Evolutionary conservation across 2,329 filamentous ascomycete genomes (phyloP), one percentile per base, ranked within the genome.

Genomic region (Mariannaea sp.): DNA sequence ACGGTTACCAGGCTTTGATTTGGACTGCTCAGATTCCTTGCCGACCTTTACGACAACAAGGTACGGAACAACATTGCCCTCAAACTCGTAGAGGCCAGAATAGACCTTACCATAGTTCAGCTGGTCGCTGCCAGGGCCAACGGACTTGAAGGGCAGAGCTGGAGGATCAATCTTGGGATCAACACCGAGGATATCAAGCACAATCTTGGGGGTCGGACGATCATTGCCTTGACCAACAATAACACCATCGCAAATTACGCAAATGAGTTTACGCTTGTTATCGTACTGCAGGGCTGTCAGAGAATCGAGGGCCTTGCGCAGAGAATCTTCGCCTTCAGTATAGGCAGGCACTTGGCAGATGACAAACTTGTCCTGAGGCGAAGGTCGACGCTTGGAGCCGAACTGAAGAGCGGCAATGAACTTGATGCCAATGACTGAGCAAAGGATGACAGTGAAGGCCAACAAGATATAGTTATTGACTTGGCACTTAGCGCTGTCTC

Each of bases 51-150:
- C 93, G 19, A 99, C 80, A 9, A 99, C 94, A 20, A 99, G 76
- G 67, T 97, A 99, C 0, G 94, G 94, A 9, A 99, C 94, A 3
- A 99, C 92, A 64, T 97, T 96, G 73, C 93, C 94, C 78, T 99
- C 92, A 56, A 86, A 97, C 71, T 99, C 94, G 73, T 99, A 99
- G 2, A 99, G 83, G 68, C 94, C 94, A 42, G 93, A 97, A 73
- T 97, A 99, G 13, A 99, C 92, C 71, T 99, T 99, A 69, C 92
- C 94, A 68, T 96, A 97, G 75, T 99, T 99, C 61, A 97, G 86
- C 71, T 97, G 93, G 57, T 96, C 90, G 66, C 85, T 92, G 63
- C 92, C 91, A 43, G 86, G 80, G 45, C 94, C 94, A 53, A 99
- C 86, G 4, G 92, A 95, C 75, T 92, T 93, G 83, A 97, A 97